phyloP scores from a whole-genome alignment of 306 rosid genomes.

The Pyrus communis region DNA sequence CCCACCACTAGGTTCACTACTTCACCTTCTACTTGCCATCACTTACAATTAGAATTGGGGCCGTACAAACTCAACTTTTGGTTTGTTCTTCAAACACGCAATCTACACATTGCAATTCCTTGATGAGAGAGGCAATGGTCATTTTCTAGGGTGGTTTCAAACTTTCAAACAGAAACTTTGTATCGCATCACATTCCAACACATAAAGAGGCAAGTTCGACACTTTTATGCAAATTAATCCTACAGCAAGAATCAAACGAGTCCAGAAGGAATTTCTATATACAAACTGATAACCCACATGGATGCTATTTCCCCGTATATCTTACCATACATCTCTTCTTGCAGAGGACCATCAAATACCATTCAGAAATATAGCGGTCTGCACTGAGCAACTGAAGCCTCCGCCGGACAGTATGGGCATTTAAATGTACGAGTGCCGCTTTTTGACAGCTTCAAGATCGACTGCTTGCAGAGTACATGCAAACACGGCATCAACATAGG shows the following conservation, averaged over 20 bases:
- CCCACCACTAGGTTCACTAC: too few species aligned
- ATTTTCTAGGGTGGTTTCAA: neutral
- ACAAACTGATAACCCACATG: constrained; percentile 24
- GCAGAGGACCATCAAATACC: neutral
- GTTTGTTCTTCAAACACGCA: constrained; percentile 26
- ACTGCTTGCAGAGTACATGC: constrained; percentile 88
- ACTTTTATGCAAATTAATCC: constrained; percentile 20
- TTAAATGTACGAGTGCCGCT: constrained; percentile 62
- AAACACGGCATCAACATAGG: constrained; percentile 79
- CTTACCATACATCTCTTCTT: neutral
- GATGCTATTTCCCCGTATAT: constrained; percentile 5
- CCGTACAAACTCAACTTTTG: constrained; percentile 15
- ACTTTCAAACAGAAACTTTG: neutral
- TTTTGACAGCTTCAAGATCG: constrained; percentile 63
- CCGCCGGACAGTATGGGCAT: constrained; percentile 79
- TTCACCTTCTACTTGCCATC: too few species aligned
- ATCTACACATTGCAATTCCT: too few species aligned
- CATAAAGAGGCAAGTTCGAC: constrained; percentile 6
- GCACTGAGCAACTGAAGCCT: constrained; percentile 55
- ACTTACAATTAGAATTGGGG: neutral
- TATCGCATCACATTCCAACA: neutral
- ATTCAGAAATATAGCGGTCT: constrained; percentile 55
- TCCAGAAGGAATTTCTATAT: constrained; percentile 33
- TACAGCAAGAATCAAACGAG: constrained; percentile 22
- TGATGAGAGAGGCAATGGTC: neutral